Percentiles rank a stretch among this genome's conserved stretches.
Conservation (phyloP, 129 eudicot species). For the Escallonia herrerae region DNA sequence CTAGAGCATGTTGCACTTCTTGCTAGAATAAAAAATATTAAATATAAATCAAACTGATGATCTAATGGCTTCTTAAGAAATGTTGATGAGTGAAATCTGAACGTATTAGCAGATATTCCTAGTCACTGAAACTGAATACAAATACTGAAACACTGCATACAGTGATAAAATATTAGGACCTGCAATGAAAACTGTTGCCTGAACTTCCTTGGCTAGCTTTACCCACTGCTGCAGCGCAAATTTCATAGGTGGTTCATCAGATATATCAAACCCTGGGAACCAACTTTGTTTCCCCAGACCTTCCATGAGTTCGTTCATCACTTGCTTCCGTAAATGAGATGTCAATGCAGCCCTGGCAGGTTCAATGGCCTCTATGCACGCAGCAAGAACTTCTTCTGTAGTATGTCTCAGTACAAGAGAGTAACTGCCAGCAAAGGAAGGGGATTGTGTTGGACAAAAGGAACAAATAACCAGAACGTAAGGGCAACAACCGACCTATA, state of each 20-base stretch:
- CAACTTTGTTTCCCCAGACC: slow-evolving; percentile 54
- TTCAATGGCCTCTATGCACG: slow-evolving; percentile 80
- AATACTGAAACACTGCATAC: not conserved
- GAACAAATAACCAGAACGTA: not conserved
- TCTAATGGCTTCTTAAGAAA: too few species aligned
- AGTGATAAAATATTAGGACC: slow-evolving; percentile 30
- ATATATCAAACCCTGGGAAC: slow-evolving; percentile 81
- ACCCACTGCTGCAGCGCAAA: slow-evolving; percentile 61
- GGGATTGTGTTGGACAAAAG: not conserved
- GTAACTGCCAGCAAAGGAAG: slow-evolving; percentile 36
- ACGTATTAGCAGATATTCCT: not conserved
- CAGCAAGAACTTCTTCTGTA: slow-evolving; percentile 91
- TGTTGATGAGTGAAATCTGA: too few species aligned
- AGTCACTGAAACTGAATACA: not conserved
- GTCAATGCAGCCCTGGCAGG: slow-evolving; percentile 70
- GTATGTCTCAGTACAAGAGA: slow-evolving; percentile 94
- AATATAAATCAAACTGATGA: too few species aligned
- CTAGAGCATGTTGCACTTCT: too few species aligned
- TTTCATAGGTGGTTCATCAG: slow-evolving; percentile 63
- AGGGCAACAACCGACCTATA: not conserved
- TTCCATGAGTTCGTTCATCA: slow-evolving; percentile 55
- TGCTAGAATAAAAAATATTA: too few species aligned
- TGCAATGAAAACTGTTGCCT: slow-evolving; percentile 88
- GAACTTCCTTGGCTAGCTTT: slow-evolving; percentile 67
- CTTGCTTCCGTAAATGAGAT: slow-evolving; percentile 61